Evolutionary conservation across 2,329 filamentous ascomycete species (phyloP).

Genomic region (Arthrobotrys musiformis): DNA sequence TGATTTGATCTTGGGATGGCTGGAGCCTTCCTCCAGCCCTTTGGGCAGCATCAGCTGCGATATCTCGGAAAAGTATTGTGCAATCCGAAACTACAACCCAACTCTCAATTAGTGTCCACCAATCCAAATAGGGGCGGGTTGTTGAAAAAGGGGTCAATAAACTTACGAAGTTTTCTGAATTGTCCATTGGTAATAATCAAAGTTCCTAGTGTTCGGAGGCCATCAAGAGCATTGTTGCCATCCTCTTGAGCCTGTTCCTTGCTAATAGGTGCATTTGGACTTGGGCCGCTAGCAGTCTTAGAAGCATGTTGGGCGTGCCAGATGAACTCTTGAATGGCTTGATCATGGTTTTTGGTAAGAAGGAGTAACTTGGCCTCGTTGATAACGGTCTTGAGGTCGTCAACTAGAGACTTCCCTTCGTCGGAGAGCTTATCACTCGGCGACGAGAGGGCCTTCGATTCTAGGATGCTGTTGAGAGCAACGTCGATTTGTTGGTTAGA

Average conservation of each 20-base stretch:
- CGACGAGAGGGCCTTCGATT: constrained; percentile 73
- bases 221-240: constrained; percentile 82
- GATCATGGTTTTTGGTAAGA: constrained; percentile 92
- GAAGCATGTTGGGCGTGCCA: constrained; percentile 84
- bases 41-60: constrained; percentile 86
- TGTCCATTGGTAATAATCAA: constrained; percentile 95
- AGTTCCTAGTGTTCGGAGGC: constrained; percentile 85
- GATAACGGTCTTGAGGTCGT: constrained; percentile 81
- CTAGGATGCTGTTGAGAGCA: constrained; percentile 86
- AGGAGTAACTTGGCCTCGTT: constrained; percentile 85
- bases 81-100: constrained; percentile 74
- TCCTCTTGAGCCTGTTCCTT: constrained; percentile 84
- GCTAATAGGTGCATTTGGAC: constrained; percentile 70
- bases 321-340: constrained; percentile 95
- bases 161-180: constrained; percentile 85
- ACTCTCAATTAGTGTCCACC: not conserved
- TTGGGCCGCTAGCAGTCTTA: constrained; percentile 66
- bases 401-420: constrained; percentile 82
- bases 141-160: not conserved
- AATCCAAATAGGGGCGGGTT: not conserved
- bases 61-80: constrained; percentile 82
- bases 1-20: constrained; percentile 79
- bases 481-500: constrained; percentile 92
- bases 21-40: constrained; percentile 80
- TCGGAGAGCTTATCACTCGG: constrained; percentile 81